These are phyloP conservation scores for Backusella parvicylindrica DNA, from an alignment of 192 early-diverging fungal species.

Conservation along the genomic window DNA sequence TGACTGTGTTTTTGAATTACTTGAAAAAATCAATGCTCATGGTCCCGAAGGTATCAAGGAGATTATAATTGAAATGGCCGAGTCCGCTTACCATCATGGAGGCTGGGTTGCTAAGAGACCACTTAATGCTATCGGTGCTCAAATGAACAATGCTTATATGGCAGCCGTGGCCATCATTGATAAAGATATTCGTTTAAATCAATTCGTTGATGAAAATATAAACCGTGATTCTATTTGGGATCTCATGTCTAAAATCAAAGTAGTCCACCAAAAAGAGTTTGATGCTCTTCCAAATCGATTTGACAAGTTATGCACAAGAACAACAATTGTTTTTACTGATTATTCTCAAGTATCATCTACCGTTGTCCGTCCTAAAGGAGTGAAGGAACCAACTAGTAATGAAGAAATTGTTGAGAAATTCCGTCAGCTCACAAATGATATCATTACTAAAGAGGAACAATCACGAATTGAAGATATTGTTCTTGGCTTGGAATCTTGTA, in stretches of 20 bases:
- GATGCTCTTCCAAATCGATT: neutral
- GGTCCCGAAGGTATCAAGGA: neutral
- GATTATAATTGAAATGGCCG: conserved; percentile 9
- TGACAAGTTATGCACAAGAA: conserved; percentile 11
- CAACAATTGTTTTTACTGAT: neutral
- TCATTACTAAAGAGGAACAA: neutral
- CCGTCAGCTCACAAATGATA: neutral
- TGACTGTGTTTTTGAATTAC: conserved; percentile 19
- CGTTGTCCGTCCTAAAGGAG: conserved; percentile 16
- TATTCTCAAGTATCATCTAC: neutral
- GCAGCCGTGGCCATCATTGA: conserved; percentile 6
- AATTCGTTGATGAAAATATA: conserved; percentile 6
- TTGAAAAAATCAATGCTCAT: neutral
- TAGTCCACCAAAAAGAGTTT: conserved; percentile 9
- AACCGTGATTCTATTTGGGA: conserved; percentile 13
- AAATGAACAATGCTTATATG: conserved; percentile 20
- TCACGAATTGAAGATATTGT: neutral
- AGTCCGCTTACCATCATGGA: conserved; percentile 10
- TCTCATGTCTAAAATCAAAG: conserved; percentile 1
- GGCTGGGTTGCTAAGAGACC: conserved; percentile 12
- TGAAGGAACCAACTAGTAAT: conserved; percentile 1
- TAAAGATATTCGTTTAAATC: neutral
- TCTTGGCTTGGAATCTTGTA: neutral
- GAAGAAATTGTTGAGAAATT: conserved; percentile 16
- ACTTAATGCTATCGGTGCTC: conserved; percentile 11